A percentile compares a stretch with the other conserved stretches of the same genome.
These are phyloP conservation scores for Talaromyces sp. DNA, from an alignment of 2,329 filamentous ascomycete genomes.

Conservation along the genomic window DNA sequence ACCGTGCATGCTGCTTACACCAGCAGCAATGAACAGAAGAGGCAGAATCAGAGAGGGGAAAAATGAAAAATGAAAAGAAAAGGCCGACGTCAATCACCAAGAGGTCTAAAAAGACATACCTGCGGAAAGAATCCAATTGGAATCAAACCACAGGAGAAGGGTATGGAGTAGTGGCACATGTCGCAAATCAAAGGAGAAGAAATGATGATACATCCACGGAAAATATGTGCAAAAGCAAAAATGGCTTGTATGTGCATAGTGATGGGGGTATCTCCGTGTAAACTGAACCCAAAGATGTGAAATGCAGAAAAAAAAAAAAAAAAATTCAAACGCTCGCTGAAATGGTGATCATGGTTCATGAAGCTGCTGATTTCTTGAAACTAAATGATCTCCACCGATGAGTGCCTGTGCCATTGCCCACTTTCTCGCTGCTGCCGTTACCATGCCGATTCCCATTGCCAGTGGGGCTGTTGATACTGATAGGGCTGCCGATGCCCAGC, in stretches of 20 bases:
- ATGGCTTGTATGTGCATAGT: conserved; percentile 26
- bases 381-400: conserved; percentile 28
- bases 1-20: conserved; percentile 19
- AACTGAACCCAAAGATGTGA: conserved; percentile 12
- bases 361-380: conserved; percentile 23
- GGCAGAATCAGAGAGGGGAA: neutral
- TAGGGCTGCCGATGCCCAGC: neutral
- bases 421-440: conserved; percentile 12
- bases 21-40: conserved; percentile 7
- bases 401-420: conserved; percentile 10
- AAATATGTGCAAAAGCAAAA: conserved; percentile 34
- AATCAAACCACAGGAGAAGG: conserved; percentile 13
- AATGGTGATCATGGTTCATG: conserved; percentile 10
- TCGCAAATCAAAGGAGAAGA: conserved; percentile 20
- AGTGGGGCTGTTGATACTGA: conserved; percentile 1
- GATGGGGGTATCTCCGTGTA: conserved; percentile 23
- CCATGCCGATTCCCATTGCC: neutral
- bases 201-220: conserved; percentile 35
- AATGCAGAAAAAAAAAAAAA: conserved; percentile 16
- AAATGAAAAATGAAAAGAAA: conserved; percentile 4
- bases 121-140: conserved; percentile 3
- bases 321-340: conserved; percentile 11
- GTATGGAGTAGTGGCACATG: conserved; percentile 7
- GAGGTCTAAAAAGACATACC: conserved; percentile 24
- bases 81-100: conserved; percentile 10